Evolutionary conservation across 257 asterid genomes (phyloP).

Genomic region (Salvia miltiorrhiza): DNA sequence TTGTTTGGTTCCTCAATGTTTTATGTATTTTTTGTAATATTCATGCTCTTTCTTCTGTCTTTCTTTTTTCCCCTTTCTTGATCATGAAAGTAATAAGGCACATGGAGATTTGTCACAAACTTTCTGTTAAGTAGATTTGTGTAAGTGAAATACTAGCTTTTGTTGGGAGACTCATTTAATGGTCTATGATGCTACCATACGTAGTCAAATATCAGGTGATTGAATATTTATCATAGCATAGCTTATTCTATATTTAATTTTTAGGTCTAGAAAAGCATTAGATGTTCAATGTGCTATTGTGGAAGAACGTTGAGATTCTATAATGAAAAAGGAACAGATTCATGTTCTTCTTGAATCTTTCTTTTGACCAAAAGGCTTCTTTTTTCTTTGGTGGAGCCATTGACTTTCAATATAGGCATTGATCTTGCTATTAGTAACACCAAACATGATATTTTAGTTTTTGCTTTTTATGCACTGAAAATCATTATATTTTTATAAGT

Average conservation of each 20-base stretch:
- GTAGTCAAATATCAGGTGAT: background rate
- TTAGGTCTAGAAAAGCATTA: background rate
- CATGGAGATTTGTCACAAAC: too few relatives aligned
- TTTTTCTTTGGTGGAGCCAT: background rate
- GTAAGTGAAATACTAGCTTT: background rate
- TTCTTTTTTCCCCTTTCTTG: too few relatives aligned
- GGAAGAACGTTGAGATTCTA: background rate
- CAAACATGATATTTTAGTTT: conserved; percentile 4
- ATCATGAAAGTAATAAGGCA: too few relatives aligned
- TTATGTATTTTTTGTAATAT: too few relatives aligned
- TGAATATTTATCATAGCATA: background rate
- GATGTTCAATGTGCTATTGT: background rate
- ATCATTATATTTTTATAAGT: background rate
- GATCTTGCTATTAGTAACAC: background rate
- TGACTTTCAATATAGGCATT: background rate
- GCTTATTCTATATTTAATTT: background rate
- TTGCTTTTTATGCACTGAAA: background rate
- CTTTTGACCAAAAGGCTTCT: background rate
- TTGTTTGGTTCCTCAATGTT: too few relatives aligned
- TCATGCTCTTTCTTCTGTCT: too few relatives aligned
- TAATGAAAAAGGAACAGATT: background rate
- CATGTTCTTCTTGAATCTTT: too few relatives aligned
- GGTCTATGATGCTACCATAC: background rate
- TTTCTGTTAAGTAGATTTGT: background rate
- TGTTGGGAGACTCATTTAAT: background rate